phyloP scores from a whole-genome alignment of 768 basidiomycete species.

The Lactarius quietus region DNA sequence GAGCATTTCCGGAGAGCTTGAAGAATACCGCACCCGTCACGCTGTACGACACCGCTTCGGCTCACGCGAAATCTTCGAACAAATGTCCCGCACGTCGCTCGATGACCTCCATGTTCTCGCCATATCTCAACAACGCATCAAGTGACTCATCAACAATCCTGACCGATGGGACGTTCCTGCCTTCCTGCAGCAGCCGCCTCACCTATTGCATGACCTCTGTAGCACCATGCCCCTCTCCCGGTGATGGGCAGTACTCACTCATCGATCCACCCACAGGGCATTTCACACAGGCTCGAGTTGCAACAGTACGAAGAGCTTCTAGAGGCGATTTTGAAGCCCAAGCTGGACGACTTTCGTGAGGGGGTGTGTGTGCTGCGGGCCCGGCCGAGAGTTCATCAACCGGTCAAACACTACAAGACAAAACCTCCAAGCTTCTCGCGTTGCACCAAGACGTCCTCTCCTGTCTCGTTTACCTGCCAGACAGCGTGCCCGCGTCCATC shows the following conservation, averaged over 20 bases:
- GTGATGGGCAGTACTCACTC: too few species aligned
- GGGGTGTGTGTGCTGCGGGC: conserved; percentile 35
- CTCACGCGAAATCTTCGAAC: too few species aligned
- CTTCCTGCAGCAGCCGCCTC: conserved; percentile 41
- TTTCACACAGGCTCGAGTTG: conserved; percentile 54
- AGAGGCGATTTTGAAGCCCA: conserved; percentile 64
- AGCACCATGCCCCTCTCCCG: conserved; percentile 37
- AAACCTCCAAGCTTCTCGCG: conserved; percentile 46
- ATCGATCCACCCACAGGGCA: too few species aligned
- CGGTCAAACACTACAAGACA: conserved; percentile 48
- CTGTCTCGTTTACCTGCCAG: conserved; percentile 57
- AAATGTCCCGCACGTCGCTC: too few species aligned
- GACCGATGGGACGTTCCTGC: conserved; percentile 36
- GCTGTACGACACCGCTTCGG: conserved; percentile 72
- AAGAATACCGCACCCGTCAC: conserved; percentile 66
- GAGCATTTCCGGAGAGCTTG: conserved; percentile 30
- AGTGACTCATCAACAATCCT: conserved; percentile 58
- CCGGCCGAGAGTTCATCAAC: too few species aligned
- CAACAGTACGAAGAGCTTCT: conserved; percentile 61
- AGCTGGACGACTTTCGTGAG: conserved; percentile 49
- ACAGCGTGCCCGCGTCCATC: conserved; percentile 51
- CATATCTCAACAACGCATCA: conserved; percentile 61
- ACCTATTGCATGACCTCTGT: conserved; percentile 27
- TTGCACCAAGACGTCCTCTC: conserved; percentile 52
- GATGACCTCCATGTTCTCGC: too few species aligned